Percentiles rank a stretch among this genome's conserved stretches.
phyloP scores from a whole-genome alignment of 768 basidiomycete species.

The Exidia glandulosa region DNA sequence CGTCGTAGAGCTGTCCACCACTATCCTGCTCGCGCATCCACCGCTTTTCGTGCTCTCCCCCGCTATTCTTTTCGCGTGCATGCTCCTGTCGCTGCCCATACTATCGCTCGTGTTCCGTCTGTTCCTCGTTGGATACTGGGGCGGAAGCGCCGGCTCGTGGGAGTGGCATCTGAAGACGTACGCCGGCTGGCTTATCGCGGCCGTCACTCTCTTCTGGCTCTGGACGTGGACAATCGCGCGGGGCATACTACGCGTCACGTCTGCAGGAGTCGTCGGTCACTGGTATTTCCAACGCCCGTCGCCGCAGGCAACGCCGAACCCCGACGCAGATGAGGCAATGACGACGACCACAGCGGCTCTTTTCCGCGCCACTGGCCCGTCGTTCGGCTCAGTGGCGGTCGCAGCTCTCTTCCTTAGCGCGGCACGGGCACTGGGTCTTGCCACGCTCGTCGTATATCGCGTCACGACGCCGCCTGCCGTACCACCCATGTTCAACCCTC shows the following conservation, averaged over 20 bases:
- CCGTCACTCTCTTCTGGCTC: constrained; percentile 43
- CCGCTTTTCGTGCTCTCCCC: constrained; percentile 70
- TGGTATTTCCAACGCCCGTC: constrained; percentile 77
- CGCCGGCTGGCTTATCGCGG: constrained; percentile 64
- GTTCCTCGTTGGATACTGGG: constrained; percentile 54
- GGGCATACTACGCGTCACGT: constrained; percentile 63
- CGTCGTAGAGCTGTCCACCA: constrained; percentile 47
- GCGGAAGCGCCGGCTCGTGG: constrained; percentile 33
- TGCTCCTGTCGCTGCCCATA: constrained; percentile 69
- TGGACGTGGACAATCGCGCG: constrained; percentile 73
- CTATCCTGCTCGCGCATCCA: constrained; percentile 58
- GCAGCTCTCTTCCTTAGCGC: constrained; percentile 66
- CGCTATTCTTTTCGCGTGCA: constrained; percentile 49
- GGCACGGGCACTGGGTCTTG: constrained; percentile 46
- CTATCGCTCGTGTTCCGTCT: constrained; percentile 68
- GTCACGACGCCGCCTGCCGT: constrained; percentile 18
- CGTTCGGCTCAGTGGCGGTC: constrained; percentile 68
- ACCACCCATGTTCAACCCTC: constrained; percentile 11
- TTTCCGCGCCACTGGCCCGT: constrained; percentile 68
- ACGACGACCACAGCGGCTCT: constrained; percentile 70
- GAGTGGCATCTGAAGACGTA: constrained; percentile 50
- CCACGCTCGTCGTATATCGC: constrained; percentile 40
- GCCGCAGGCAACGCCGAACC: not conserved
- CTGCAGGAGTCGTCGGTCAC: constrained; percentile 75
- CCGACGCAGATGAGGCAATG: constrained; percentile 8